Evolutionary conservation across 768 basidiomycete species (phyloP).

Genomic region (Mycena olivaceomarginata): DNA sequence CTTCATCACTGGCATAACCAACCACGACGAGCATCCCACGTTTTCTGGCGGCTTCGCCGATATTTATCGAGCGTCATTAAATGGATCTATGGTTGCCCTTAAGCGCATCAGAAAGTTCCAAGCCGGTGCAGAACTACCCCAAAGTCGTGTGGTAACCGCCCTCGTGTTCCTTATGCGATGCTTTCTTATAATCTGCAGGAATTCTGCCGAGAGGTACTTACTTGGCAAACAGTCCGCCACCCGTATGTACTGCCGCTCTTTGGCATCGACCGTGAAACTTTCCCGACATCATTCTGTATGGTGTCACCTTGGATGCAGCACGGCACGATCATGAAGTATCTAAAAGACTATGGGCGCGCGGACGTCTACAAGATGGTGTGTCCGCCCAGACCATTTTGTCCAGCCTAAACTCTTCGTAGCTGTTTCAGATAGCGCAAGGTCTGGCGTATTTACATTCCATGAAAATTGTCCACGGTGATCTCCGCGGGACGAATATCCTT

Average conservation of each 20-base stretch:
- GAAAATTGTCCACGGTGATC: constrained; percentile 20
- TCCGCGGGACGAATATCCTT: constrained; percentile 17
- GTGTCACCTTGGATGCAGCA: constrained; percentile 34
- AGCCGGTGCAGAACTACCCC: background rate
- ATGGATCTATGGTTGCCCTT: background rate
- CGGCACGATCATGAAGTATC: constrained; percentile 20
- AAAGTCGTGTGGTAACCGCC: background rate
- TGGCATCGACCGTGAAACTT: constrained; percentile 22
- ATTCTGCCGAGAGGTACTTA: constrained; percentile 28
- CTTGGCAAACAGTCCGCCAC: constrained; percentile 17
- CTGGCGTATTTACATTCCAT: constrained; percentile 10
- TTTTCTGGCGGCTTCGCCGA: constrained; percentile 44
- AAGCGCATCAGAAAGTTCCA: constrained; percentile 16
- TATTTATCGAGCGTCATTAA: constrained; percentile 42
- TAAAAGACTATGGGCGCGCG: constrained; percentile 5
- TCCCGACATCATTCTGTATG: constrained; percentile 25
- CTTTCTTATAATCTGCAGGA: background rate
- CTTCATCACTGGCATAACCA: constrained; percentile 38
- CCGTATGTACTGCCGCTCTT: constrained; percentile 7
- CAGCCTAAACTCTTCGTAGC: background rate
- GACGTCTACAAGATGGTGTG: constrained; percentile 14
- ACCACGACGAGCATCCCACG: constrained; percentile 26
- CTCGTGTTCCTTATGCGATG: background rate
- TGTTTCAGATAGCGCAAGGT: constrained; percentile 12
- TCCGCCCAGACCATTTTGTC: background rate